These are phyloP conservation scores for Urochloa ruziziensis DNA, from an alignment of 176 grass and related monocot genomes.

Conservation along the genomic window DNA sequence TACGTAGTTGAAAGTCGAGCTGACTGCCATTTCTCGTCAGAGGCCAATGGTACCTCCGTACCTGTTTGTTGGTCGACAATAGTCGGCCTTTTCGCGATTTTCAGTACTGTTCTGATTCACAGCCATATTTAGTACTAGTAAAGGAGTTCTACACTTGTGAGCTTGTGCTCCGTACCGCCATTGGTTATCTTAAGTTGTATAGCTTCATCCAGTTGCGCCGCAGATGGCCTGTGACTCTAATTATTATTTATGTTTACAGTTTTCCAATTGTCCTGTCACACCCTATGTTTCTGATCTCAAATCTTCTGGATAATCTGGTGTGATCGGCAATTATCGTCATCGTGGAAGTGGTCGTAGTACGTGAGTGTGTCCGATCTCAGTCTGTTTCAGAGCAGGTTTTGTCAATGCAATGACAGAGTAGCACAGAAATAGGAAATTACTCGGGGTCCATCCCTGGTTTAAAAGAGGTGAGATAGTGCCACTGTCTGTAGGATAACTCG, in stretches of 20 bases:
- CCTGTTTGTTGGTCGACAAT: conserved; percentile 31
- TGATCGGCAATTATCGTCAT: not conserved
- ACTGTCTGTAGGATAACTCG: not conserved
- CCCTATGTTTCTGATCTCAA: not conserved
- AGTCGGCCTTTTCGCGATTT: conserved; percentile 23
- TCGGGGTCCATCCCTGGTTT: not conserved
- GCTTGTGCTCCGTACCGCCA: not conserved
- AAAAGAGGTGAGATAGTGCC: not conserved
- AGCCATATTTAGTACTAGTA: conserved; percentile 6
- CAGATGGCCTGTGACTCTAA: not conserved
- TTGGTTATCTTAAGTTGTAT: conserved; percentile 23
- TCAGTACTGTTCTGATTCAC: conserved; percentile 22
- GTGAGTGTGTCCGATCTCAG: not conserved
- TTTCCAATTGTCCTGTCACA: not conserved
- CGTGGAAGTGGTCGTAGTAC: not conserved
- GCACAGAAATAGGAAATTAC: not conserved
- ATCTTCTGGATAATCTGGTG: not conserved
- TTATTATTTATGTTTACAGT: not conserved
- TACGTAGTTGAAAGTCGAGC: conserved; percentile 22
- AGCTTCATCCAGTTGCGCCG: not conserved
- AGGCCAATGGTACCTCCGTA: not conserved
- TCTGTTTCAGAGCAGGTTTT: not conserved
- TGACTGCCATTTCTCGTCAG: conserved; percentile 34
- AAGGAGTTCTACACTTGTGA: conserved; percentile 15
- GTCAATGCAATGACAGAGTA: not conserved